Percentiles rank a stretch among this genome's conserved stretches.
Conservation (phyloP, 2,329 filamentous ascomycete species). For the Aspergillus flavus region DNA sequence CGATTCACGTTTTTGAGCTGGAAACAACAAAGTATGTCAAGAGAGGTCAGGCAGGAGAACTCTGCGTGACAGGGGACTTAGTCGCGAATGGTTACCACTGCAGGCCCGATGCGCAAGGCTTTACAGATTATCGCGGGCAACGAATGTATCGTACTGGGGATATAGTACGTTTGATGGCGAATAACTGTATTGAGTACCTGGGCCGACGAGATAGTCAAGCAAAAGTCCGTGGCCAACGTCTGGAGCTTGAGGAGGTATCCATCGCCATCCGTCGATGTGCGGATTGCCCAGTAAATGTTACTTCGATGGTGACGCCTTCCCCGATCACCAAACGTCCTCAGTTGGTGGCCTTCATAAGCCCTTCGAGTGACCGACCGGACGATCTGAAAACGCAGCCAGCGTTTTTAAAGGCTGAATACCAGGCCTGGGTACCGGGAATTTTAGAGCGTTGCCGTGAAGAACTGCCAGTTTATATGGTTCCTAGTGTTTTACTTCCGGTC, state of each 20-base stretch:
- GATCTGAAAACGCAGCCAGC: neutral
- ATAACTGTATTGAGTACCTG: slow-evolving; percentile 16
- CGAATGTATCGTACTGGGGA: slow-evolving; percentile 16
- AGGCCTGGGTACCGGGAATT: slow-evolving; percentile 14
- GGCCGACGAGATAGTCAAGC: slow-evolving; percentile 12
- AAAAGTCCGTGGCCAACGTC: slow-evolving; percentile 14
- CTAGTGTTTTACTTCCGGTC: slow-evolving; percentile 1
- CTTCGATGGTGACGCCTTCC: slow-evolving; percentile 18
- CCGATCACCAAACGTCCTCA: slow-evolving; percentile 19
- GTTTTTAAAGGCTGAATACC: slow-evolving; percentile 4
- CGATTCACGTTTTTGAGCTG: slow-evolving; percentile 11
- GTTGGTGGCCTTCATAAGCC: slow-evolving; percentile 16
- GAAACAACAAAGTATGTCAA: slow-evolving; percentile 11
- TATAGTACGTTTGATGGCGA: slow-evolving; percentile 17
- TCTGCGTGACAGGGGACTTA: slow-evolving; percentile 15
- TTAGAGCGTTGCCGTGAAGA: slow-evolving; percentile 9
- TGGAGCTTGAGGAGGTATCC: slow-evolving; percentile 16
- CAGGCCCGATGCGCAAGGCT: slow-evolving; percentile 11
- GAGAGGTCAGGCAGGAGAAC: slow-evolving; percentile 15
- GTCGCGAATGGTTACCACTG: slow-evolving; percentile 4
- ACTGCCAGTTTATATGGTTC: slow-evolving; percentile 19
- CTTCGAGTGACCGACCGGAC: slow-evolving; percentile 4
- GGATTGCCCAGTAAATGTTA: slow-evolving; percentile 13
- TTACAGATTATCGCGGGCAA: slow-evolving; percentile 6
- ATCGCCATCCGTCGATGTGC: slow-evolving; percentile 12